A percentile compares a stretch with the other conserved stretches of the same genome.
Conservation (phyloP, 108 stramenopile species). For the Fragilariopsis cylindrus region DNA sequence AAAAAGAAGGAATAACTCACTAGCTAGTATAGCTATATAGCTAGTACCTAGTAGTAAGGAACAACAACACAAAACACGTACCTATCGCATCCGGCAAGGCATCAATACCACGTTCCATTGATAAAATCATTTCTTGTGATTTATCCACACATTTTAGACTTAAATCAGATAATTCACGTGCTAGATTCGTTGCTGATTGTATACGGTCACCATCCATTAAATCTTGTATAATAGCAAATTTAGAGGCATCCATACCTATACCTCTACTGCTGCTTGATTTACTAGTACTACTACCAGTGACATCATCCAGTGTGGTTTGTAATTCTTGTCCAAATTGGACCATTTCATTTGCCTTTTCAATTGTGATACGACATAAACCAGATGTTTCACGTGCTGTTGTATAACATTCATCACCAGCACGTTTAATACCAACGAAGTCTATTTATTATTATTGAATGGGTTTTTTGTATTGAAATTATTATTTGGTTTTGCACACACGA, state of each 20-base stretch:
- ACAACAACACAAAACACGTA: too few species aligned
- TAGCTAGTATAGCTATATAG: too few species aligned
- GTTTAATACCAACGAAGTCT: slow-evolving; percentile 9
- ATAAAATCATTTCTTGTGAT: background rate
- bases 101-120: slow-evolving; percentile 7
- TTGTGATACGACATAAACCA: background rate
- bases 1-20: too few species aligned
- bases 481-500: too few species aligned
- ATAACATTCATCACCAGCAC: slow-evolving; percentile 4
- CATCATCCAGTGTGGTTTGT: slow-evolving; percentile 8
- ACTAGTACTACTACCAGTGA: background rate
- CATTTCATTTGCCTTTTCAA: slow-evolving; percentile 8
- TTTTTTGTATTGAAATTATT: too few species aligned
- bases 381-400: slow-evolving; percentile 3
- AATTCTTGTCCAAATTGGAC: slow-evolving; percentile 9
- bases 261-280: background rate
- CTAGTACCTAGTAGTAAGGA: too few species aligned
- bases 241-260: background rate
- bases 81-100: background rate
- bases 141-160: background rate
- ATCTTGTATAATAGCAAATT: background rate
- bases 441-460: background rate
- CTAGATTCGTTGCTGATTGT: background rate
- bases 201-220: background rate
- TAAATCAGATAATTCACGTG: background rate